phyloP scores from a whole-genome alignment of 2,329 filamentous ascomycete species.

The Boeremia exigua region DNA sequence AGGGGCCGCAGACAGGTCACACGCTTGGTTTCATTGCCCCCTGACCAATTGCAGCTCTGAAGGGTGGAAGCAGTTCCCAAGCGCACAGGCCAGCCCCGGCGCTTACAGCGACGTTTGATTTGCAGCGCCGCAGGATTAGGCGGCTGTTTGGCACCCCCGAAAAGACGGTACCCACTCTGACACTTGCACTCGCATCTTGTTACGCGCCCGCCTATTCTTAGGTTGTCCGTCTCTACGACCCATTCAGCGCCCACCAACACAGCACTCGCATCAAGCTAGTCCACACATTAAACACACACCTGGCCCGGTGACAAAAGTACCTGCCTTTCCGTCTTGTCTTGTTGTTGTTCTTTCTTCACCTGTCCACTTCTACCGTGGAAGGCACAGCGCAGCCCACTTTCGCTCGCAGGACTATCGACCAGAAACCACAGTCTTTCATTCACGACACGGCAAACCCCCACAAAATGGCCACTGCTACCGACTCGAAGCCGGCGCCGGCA shows the following conservation, averaged over 20 bases:
- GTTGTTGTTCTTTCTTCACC: slow-evolving; percentile 25
- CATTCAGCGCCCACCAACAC: slow-evolving; percentile 43
- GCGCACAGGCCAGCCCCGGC: slow-evolving; percentile 34
- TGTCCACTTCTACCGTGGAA: slow-evolving; percentile 35
- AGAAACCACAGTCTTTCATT: slow-evolving; percentile 40
- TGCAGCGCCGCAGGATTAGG: slow-evolving; percentile 24
- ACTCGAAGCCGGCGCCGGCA: slow-evolving; percentile 48
- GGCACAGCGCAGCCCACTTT: slow-evolving; percentile 35
- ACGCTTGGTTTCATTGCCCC: slow-evolving; percentile 39
- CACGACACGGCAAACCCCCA: slow-evolving; percentile 26
- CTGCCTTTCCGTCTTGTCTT: slow-evolving; percentile 33
- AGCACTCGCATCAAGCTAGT: slow-evolving; percentile 35
- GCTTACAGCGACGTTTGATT: slow-evolving; percentile 36
- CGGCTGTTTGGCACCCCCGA: slow-evolving; percentile 35
- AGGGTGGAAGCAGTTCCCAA: slow-evolving; percentile 18
- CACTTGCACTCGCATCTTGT: slow-evolving; percentile 17
- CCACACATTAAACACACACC: slow-evolving; percentile 42
- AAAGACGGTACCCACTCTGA: slow-evolving; percentile 30
- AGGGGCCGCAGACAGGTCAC: slow-evolving; percentile 47
- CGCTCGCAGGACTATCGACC: slow-evolving; percentile 27
- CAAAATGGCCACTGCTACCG: slow-evolving; percentile 49
- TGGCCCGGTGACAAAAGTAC: slow-evolving; percentile 33
- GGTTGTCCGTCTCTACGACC: slow-evolving; percentile 33
- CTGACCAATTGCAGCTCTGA: slow-evolving; percentile 27
- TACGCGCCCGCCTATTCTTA: slow-evolving; percentile 29